phyloP scores from a whole-genome alignment of 1,284 basidiomycete species.

The Pterula multifida region DNA sequence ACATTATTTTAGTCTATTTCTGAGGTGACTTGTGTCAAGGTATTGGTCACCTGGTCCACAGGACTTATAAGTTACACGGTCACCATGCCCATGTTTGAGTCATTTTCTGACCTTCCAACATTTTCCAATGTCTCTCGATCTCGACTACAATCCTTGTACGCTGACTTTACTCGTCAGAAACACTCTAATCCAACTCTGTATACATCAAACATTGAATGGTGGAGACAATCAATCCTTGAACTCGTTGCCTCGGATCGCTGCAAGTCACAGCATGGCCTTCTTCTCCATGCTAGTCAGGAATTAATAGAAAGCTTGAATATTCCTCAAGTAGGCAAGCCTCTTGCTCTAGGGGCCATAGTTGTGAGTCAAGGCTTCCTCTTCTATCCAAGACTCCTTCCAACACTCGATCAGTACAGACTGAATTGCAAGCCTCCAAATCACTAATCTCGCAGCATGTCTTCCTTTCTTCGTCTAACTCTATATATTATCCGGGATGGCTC shows the following conservation, averaged over 20 bases:
- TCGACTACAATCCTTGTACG: slow-evolving; percentile 77
- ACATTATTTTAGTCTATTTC: no score
- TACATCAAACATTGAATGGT: slow-evolving; percentile 78
- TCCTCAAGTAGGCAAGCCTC: slow-evolving; percentile 67
- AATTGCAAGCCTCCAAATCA: slow-evolving; percentile 34
- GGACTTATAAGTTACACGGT: not conserved
- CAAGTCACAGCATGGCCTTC: slow-evolving; percentile 37
- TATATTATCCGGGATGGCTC: slow-evolving; percentile 60
- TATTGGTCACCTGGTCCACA: no score
- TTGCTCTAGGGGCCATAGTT: slow-evolving; percentile 70
- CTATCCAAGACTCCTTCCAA: slow-evolving; percentile 12
- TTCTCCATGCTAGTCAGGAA: slow-evolving; percentile 49
- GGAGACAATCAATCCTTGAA: slow-evolving; percentile 60
- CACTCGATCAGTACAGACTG: slow-evolving; percentile 39
- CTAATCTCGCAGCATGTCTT: slow-evolving; percentile 50
- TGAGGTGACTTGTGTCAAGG: no score
- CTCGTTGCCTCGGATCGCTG: slow-evolving; percentile 44
- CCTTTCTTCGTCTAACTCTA: slow-evolving; percentile 42
- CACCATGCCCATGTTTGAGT: not conserved
- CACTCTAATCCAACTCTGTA: slow-evolving; percentile 78
- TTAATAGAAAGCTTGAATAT: slow-evolving; percentile 53
- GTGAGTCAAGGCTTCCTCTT: slow-evolving; percentile 32
- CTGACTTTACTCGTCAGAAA: slow-evolving; percentile 78
- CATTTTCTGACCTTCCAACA: slow-evolving; percentile 27
- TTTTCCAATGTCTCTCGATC: slow-evolving; percentile 39